A percentile compares a stretch with the other conserved stretches of the same genome.
Conservation (phyloP, 1,139 yeast species). For the Blastobotrys arbuscula region DNA sequence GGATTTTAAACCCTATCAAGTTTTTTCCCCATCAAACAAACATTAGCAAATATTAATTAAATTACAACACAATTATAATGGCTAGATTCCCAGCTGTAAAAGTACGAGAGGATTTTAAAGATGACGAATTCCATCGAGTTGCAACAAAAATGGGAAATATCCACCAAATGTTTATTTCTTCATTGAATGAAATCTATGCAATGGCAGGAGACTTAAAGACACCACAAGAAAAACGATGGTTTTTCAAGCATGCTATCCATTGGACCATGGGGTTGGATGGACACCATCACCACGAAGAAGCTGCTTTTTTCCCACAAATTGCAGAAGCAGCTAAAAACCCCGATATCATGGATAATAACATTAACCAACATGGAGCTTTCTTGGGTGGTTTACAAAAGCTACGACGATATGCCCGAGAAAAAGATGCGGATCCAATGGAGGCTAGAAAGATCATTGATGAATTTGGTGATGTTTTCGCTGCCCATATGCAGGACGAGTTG, state of each 20-base stretch:
- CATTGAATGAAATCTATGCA: constrained; percentile 6
- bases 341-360: constrained; percentile 3
- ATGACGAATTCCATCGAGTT: background rate
- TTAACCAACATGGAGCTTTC: constrained; percentile 4
- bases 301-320: constrained; percentile 8
- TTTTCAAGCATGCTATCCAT: background rate
- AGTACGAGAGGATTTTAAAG: background rate
- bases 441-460: background rate
- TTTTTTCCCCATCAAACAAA: background rate
- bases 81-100: background rate
- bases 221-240: background rate
- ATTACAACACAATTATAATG: background rate
- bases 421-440: background rate
- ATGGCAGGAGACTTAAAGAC: constrained; percentile 1
- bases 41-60: no score
- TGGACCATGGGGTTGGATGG: constrained; percentile 4
- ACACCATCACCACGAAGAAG: constrained; percentile 9
- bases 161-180: constrained; percentile 9
- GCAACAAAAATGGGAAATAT: constrained; percentile 3
- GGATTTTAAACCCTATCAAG: no score
- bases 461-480: constrained; percentile 7
- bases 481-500: constrained; percentile 6
- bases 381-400: background rate
- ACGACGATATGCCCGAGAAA: background rate
- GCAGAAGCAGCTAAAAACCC: constrained; percentile 4